Base-by-base conservation (phyloP, 1,139 yeast species). In the Geotrichum carabidarum region DNA sequence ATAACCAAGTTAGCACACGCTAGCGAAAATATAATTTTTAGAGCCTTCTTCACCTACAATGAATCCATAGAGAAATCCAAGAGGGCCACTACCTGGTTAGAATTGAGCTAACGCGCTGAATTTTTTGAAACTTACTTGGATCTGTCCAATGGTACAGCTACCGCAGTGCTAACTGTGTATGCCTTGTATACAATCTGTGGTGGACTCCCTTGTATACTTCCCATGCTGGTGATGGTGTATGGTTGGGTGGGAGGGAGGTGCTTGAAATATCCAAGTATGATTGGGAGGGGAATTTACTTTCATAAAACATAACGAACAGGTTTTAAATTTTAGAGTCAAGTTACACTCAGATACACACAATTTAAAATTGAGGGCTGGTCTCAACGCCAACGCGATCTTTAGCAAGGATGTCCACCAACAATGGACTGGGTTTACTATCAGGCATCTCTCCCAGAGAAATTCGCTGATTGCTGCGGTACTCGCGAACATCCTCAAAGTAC, bases 401-500 rank as follows among this genome's bases (percentile, higher is more conserved):
- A 59, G 96, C 88, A 62, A 89, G 79, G 56, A 87, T 82, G 65
- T 86, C 94, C 48, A 86, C 86, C 63, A 89, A 76, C 63, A 89
- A 77, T 42, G 78, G 80, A 56, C 76, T 75, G 55, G 82, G 78
- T 58, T 74, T 73, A 66, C 82, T 79, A 62, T 77, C 76, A 54
- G 74, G 76, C 72, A 55, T 73, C 70, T 54, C 76, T n/a, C 50
- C 54, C 14, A 50, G 43, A 15, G 40, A 3, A 22, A 53, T 44
- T 9, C 32, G 30, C 18, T 63, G 78, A 74, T 60, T 67, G 56
- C 65, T 64, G 69, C 80, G 84, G 77, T 80, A 88, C 45, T 73
- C 73, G 44, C 75, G 77, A 60, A 93, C 84, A 66, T 86, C 79
- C 47, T 77, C 80, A 65, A 93, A 83, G 73, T 88, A 93, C 73